phyloP scores from a whole-genome alignment of 805 yeast species.

The Jamesozyma gamospora region DNA sequence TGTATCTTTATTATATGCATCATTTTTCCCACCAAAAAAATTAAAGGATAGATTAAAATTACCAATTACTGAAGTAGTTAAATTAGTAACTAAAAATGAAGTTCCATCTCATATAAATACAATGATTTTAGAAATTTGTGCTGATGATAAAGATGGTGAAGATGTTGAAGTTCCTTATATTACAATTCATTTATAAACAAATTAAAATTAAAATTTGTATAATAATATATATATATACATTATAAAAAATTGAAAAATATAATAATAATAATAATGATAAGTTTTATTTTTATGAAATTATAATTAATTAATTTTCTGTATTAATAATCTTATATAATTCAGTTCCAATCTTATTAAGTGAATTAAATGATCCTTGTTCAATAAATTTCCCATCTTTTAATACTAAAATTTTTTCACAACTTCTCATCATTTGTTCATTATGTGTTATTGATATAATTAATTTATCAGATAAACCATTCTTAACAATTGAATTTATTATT shows the following conservation, averaged over 20 bases:
- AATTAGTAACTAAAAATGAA: constrained; percentile 76
- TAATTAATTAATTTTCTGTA: background rate
- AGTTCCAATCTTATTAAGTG: constrained; percentile 10
- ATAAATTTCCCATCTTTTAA: constrained; percentile 40
- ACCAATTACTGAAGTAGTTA: constrained; percentile 66
- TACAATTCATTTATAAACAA: constrained; percentile 44
- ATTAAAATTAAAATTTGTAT: no score
- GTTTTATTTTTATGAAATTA: no score
- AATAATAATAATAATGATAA: no score
- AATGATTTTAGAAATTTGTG: constrained; percentile 79
- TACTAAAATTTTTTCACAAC: constrained; percentile 42
- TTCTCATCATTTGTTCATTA: constrained; percentile 51
- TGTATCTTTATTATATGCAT: constrained; percentile 81
- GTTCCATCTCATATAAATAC: constrained; percentile 64
- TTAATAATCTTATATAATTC: constrained; percentile 2
- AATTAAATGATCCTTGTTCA: constrained; percentile 36
- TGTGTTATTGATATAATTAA: constrained; percentile 65
- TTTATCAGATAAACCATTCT: constrained; percentile 31
- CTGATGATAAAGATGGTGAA: constrained; percentile 86
- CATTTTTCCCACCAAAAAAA: constrained; percentile 89
- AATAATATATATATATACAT: no score
- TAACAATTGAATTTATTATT: constrained; percentile 42
- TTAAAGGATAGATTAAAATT: constrained; percentile 62
- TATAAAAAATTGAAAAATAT: no score
- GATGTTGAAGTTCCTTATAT: constrained; percentile 93